These are phyloP conservation scores for Yarrowia sp. DNA, from an alignment of 805 yeast species.

Conservation along the genomic window DNA sequence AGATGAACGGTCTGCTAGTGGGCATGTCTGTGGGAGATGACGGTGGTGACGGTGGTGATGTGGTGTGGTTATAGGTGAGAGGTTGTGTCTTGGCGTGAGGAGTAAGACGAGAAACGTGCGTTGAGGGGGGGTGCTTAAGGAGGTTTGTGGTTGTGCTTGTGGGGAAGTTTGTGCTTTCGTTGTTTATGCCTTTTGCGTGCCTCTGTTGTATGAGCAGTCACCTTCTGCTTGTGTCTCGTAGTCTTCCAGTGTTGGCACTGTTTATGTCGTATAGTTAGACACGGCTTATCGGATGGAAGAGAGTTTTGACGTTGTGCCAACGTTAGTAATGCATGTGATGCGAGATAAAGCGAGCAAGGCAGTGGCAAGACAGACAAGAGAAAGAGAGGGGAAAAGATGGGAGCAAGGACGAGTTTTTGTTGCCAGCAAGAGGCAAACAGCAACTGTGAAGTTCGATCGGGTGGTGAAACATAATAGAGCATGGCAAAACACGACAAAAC, in stretches of 20 bases:
- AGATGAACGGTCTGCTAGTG: constrained; percentile 33
- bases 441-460: too few species aligned
- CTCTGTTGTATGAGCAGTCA: too few species aligned
- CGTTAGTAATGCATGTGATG: constrained; percentile 32
- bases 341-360: constrained; percentile 37
- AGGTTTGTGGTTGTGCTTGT: too few species aligned
- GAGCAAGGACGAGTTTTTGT: not conserved
- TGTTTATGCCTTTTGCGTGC: too few species aligned
- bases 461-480: too few species aligned
- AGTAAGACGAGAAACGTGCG: not conserved
- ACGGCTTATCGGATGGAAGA: constrained; percentile 36
- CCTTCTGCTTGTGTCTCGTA: not conserved
- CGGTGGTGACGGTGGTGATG: not conserved
- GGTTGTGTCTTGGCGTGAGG: constrained; percentile 8
- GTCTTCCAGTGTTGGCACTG: not conserved
- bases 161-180: too few species aligned
- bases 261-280: constrained; percentile 17
- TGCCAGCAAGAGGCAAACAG: too few species aligned
- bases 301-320: constrained; percentile 12
- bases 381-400: not conserved
- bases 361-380: constrained; percentile 17
- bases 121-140: not conserved
- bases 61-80: not conserved
- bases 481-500: too few species aligned
- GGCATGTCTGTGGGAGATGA: constrained; percentile 6